A percentile compares a stretch with the other conserved stretches of the same genome.
Evolutionary conservation across 2,329 filamentous ascomycete genomes (phyloP).

Genomic region (Xylariaceae sp.): DNA sequence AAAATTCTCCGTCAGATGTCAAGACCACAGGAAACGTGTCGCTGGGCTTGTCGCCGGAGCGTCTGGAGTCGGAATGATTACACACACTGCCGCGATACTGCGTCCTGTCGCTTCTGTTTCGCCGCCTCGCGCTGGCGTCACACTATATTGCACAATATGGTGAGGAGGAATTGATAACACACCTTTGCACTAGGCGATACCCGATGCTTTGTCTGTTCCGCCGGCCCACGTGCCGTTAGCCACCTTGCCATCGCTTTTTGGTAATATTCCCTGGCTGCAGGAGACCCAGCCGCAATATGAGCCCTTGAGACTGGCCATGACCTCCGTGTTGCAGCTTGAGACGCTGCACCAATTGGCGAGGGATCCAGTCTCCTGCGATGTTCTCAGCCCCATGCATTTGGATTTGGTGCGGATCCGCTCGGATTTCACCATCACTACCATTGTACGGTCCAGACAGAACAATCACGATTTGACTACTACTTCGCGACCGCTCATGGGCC

Average conservation of each 20-base stretch:
- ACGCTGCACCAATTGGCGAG: too few species aligned
- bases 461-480: too few species aligned
- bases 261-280: neutral
- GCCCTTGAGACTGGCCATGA: too few species aligned
- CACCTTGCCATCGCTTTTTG: neutral
- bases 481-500: too few species aligned
- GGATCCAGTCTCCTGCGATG: too few species aligned
- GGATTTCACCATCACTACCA: too few species aligned
- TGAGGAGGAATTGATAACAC: slow-evolving; percentile 6
- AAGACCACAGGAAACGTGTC: too few species aligned
- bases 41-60: slow-evolving; percentile 10
- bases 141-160: slow-evolving; percentile 3
- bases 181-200: slow-evolving; percentile 2
- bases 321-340: too few species aligned
- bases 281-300: neutral
- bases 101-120: slow-evolving; percentile 5
- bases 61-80: slow-evolving; percentile 11
- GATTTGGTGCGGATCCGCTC: too few species aligned
- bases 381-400: too few species aligned
- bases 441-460: too few species aligned
- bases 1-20: slow-evolving; percentile 27
- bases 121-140: slow-evolving; percentile 3
- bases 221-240: slow-evolving; percentile 22
- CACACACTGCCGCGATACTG: slow-evolving; percentile 1
- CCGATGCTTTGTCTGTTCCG: slow-evolving; percentile 12